Evolutionary conservation across 2,329 filamentous ascomycete species (phyloP), one percentile per base, ranked within the genome.

Genomic region (Aspergillus brunneoviolaceus): DNA sequence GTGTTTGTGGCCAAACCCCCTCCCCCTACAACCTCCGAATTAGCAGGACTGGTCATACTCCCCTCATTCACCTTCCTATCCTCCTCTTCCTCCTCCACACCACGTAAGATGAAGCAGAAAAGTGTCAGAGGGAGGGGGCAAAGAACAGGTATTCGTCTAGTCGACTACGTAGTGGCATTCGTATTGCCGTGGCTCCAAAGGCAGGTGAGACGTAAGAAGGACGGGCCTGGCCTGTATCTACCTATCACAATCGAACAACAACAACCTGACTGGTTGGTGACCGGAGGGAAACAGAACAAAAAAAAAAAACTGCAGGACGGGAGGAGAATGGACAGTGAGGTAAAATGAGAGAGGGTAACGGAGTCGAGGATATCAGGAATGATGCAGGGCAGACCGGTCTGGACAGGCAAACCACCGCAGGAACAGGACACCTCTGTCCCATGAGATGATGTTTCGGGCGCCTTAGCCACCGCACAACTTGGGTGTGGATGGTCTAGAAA

Each of bases 101-200:
- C 42, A 45, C 45, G 27, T 55, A 27, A 35, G 39, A 45, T 19
- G 39, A 45, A 9, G 39, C 6, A 12, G 16, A 45, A 45, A 45
- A 14, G 39, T 16, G 16, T 45, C 14, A 5, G 14, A 45, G 39
- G 39, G 39, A 45, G 39, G 39, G 39, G 39, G 14, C 14, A 16
- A 7, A 19, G 39, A 45, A 45, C 48, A 48, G 42, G 53, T 48
- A 55, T 47, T 16, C 53, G 33, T 42, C 53, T 49, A 47, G 48
- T 49, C 53, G 53, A 16, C 53, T 55, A 45, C 53, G 48, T 68
- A 67, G 61, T 61, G 67, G 57, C 62, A 65, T 69, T 69, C 67
- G 59, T 55, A 50, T 60, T 58, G 29, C 47, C 45, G 54, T 60
- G 52, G 58, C 51, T 62, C 62, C 49, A 51, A 57, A 31, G 33